Evolutionary conservation across 805 yeast species (phyloP), one percentile per base, ranked within the genome.

Genomic region (Saccharomyces paradoxus): DNA sequence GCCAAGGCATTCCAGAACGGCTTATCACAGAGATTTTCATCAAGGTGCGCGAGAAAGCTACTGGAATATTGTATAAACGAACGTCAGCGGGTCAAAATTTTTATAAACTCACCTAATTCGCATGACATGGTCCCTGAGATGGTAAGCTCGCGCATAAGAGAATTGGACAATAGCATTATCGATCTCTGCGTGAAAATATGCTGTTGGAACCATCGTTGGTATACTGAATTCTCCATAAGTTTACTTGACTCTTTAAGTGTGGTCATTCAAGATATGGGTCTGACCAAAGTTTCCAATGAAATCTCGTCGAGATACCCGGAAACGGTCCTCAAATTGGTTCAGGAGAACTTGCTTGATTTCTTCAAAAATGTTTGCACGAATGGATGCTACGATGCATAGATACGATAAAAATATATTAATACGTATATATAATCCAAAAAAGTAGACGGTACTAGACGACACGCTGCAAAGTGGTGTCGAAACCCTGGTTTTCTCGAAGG

Each of bases 191-290:
- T 91, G 37, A 87, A 86, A 63, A 74, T 94, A 52, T 74, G 86
- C n/a, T 96, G 94, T n/a, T 95, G 98, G 97, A 87, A 89, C 66
- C 97, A 91, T 70, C 81, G 99, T 66, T 94, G 99, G 99, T 95
- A 92, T 72, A 81, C 84, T 59, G 97, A 92, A 60, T 92, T 90
- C 66, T 84, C 95, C 8, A 87, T 95, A 22, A 74, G 75, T 50
- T 74, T 89, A 50, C 66, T 83, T n/a, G 67, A 72, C n/a, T 73
- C 82, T 0, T 71, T 90, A 56, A 73, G 80, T 22, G 79, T 77
- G 53, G 74, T 89, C 53, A 83, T 89, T 26, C 81, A 81, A 46
- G 85, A 84, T 63, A 89, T 87, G 62, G 97, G 97, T 0, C 70
- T 86, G 48, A 81, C 86, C 30, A 90, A 88, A 70, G 81, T 89